Base-by-base conservation (phyloP, 441 rosid species). In the Adansonia madagascariensis region DNA sequence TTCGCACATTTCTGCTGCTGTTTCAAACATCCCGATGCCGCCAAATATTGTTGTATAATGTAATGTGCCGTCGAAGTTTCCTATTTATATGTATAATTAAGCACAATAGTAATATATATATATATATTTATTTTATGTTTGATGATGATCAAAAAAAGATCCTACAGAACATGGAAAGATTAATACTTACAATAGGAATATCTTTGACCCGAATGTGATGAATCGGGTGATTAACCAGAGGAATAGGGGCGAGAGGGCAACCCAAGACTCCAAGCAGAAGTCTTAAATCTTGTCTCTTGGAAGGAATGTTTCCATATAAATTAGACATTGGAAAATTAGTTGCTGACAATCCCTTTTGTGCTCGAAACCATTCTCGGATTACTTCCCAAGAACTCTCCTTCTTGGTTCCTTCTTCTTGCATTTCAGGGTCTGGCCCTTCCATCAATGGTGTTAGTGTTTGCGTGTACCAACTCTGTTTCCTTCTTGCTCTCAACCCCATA, bases 371-470 rank as follows among this genome's bases (percentile, higher is more conserved):
- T 83, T 92, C 97, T 8, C 97, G 85, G 70, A 94, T 91, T 1
- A 88, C 79, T 77, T 94, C 97, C 98, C 98, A 94, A 0, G 94
- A 89, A 35, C 87, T 86, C 85, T 94, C 94, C 85, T 91, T 91
- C 78, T 88, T 90, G 82, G 53, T 81, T 53, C 85, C 85, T 73
- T 89, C 91, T 41, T 87, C 97, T 81, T 89, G 95, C 91, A 89
- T 88, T 15, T 91, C 97, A 6, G 94, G 97, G 81, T 92, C 97
- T 3, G 98, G 98, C 15, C 97, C 97, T 88, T 94, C 98, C 92
- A 92, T 85, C 20, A 94, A 80, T 8, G 98, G 98, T 6, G 97
- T 91, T 66, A 94, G 77, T 39, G 95, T 82, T 82, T 88, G 94
- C 7, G 93, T 80, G 77, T 89, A 88, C 97, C 96, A 92, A 78